Conservation (phyloP, 1,284 basidiomycete species). For the Cryptococcus sp. region DNA sequence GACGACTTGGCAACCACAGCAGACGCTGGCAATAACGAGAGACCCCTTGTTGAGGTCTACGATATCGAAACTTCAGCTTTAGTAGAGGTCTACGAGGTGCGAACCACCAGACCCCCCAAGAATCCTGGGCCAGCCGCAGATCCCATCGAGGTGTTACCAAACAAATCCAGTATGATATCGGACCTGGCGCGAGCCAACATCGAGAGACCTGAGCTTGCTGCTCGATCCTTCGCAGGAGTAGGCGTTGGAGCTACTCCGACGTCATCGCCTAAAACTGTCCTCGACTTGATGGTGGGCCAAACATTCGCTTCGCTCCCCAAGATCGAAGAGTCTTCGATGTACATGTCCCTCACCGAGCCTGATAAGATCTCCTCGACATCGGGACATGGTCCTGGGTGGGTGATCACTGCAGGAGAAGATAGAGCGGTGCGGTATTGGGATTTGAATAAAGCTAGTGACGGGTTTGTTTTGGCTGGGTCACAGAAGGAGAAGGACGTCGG, state of each 20-base stretch:
- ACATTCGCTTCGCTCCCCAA: conserved; percentile 30
- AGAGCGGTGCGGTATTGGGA: conserved; percentile 51
- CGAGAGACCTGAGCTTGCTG: too few species aligned
- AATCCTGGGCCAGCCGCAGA: conserved; percentile 5
- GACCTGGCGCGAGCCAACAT: conserved; percentile 24
- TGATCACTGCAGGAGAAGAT: conserved; percentile 50
- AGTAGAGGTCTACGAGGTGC: conserved; percentile 49
- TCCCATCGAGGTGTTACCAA: conserved; percentile 24
- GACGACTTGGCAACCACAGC: not conserved
- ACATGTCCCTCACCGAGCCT: conserved; percentile 28
- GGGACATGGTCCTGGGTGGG: conserved; percentile 31
- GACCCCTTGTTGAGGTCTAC: conserved; percentile 46
- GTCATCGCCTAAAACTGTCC: conserved; percentile 18
- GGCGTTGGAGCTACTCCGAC: conserved; percentile 4
- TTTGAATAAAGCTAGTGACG: conserved; percentile 32
- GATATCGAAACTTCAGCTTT: conserved; percentile 52
- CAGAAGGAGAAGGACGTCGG: conserved; percentile 47
- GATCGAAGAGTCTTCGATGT: conserved; percentile 15
- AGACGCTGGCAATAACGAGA: conserved; percentile 6
- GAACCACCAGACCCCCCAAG: conserved; percentile 27
- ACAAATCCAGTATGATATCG: conserved; percentile 34
- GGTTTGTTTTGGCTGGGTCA: conserved; percentile 49
- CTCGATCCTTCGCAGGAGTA: too few species aligned
- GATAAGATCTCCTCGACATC: conserved; percentile 11
- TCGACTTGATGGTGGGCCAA: conserved; percentile 35